Percentiles rank a stretch among this genome's conserved stretches.
These are phyloP conservation scores for Craterostigma plantagineum DNA, from an alignment of 257 asterid species.

Conservation along the genomic window DNA sequence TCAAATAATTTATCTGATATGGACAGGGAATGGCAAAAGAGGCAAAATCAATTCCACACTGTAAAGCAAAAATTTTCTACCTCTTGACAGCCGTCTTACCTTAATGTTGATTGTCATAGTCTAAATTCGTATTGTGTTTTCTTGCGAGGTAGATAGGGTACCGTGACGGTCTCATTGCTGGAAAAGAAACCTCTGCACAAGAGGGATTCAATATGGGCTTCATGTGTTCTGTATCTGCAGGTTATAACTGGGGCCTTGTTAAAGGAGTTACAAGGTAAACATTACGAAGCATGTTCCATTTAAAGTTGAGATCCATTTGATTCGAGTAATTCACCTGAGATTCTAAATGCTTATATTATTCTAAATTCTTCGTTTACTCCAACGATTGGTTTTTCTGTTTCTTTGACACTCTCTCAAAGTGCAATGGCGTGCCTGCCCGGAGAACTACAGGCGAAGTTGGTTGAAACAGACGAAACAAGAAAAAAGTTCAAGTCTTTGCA, in stretches of 20 bases:
- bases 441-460: constrained; percentile 36
- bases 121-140: constrained; percentile 6
- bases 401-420: constrained; percentile 17
- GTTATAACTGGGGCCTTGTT: constrained; percentile 57
- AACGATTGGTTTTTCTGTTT: constrained; percentile 5
- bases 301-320: neutral
- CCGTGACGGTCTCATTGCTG: constrained; percentile 84
- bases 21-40: constrained; percentile 72
- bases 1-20: constrained; percentile 19
- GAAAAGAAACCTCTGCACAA: constrained; percentile 71
- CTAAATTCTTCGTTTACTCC: too few relatives aligned
- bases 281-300: neutral
- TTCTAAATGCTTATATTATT: neutral
- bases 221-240: constrained; percentile 37
- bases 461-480: constrained; percentile 46
- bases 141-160: constrained; percentile 55
- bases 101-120: constrained; percentile 3
- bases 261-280: constrained; percentile 66
- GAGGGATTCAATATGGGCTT: constrained; percentile 77
- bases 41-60: constrained; percentile 59
- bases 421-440: constrained; percentile 45
- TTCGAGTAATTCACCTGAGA: neutral
- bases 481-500: constrained; percentile 26
- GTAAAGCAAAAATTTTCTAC: constrained; percentile 25
- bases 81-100: constrained; percentile 1